These are phyloP conservation scores for Leishmania major DNA, from an alignment of 208 protist genomes.

Conservation along the genomic window DNA sequence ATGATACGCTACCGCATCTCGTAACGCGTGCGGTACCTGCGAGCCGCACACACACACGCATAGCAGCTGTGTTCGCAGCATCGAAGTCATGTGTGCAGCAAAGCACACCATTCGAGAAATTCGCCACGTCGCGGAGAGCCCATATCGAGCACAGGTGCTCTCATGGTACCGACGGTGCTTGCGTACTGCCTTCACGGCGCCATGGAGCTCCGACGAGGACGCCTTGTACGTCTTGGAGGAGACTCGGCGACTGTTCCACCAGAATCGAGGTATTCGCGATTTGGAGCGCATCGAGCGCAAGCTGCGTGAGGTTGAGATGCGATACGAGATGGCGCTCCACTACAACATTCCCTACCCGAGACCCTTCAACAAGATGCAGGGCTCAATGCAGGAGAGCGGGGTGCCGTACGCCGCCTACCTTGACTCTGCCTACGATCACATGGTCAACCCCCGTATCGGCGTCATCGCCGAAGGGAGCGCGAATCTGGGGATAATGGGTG, in stretches of 20 bases:
- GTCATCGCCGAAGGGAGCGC: constrained; percentile 68
- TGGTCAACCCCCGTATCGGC: constrained; percentile 69
- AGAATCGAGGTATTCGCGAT: constrained; percentile 67
- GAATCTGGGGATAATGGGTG: constrained; percentile 76
- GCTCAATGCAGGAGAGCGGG: constrained; percentile 76
- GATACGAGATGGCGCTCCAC: constrained; percentile 85
- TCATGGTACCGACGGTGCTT: constrained; percentile 87
- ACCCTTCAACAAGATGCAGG: constrained; percentile 79
- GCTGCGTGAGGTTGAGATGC: constrained; percentile 90
- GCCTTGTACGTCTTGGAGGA: constrained; percentile 88
- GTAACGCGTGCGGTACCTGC: not conserved
- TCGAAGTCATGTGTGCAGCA: constrained; percentile 2
- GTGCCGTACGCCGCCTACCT: constrained; percentile 85
- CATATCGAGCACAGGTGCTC: constrained; percentile 66
- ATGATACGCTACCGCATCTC: not conserved
- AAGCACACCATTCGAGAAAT: constrained; percentile 22
- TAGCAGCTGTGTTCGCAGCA: not conserved
- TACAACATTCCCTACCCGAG: constrained; percentile 89
- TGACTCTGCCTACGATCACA: constrained; percentile 85
- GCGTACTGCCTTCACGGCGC: constrained; percentile 76
- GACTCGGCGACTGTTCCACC: constrained; percentile 72
- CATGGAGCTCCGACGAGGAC: constrained; percentile 83
- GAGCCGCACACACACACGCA: constrained; percentile 3
- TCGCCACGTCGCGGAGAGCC: constrained; percentile 39
- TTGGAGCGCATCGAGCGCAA: constrained; percentile 70